These are phyloP conservation scores for Scheffersomyces quercinus DNA, from an alignment of 1,139 yeast genomes.

Conservation along the genomic window DNA sequence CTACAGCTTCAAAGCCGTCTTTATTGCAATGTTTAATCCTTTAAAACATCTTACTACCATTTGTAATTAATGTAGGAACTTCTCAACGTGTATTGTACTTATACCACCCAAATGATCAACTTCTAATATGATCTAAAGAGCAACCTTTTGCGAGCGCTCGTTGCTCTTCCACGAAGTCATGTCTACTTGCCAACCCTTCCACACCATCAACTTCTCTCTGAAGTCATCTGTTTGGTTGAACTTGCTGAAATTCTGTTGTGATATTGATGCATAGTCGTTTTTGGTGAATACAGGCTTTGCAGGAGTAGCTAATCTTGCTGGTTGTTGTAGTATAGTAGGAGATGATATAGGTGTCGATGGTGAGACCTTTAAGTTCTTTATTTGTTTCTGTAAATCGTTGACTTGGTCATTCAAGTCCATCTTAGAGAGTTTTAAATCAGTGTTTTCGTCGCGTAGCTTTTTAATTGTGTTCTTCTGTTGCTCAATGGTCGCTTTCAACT, in stretches of 20 bases:
- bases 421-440: slow-evolving; percentile 42
- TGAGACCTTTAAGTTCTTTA: slow-evolving; percentile 16
- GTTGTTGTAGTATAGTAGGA: slow-evolving; percentile 2
- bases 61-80: no score
- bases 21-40: no score
- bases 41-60: no score
- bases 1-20: no score
- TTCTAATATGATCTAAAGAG: slow-evolving; percentile 14
- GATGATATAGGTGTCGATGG: slow-evolving; percentile 5
- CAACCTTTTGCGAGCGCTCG: slow-evolving; percentile 25
- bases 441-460: slow-evolving; percentile 44
- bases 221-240: slow-evolving; percentile 32
- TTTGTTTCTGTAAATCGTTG: slow-evolving; percentile 24
- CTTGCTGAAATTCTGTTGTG: slow-evolving; percentile 28
- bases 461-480: slow-evolving; percentile 38
- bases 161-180: slow-evolving; percentile 72
- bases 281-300: slow-evolving; percentile 38
- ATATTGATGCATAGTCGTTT: slow-evolving; percentile 35
- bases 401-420: slow-evolving; percentile 49
- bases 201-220: slow-evolving; percentile 49
- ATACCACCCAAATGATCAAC: background rate
- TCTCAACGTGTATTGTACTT: no score
- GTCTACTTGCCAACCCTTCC: slow-evolving; percentile 88
- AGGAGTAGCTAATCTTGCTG: slow-evolving; percentile 8
- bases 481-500: slow-evolving; percentile 17